phyloP scores from a whole-genome alignment of 106 monocot genomes.

The Vanilla planifolia region DNA sequence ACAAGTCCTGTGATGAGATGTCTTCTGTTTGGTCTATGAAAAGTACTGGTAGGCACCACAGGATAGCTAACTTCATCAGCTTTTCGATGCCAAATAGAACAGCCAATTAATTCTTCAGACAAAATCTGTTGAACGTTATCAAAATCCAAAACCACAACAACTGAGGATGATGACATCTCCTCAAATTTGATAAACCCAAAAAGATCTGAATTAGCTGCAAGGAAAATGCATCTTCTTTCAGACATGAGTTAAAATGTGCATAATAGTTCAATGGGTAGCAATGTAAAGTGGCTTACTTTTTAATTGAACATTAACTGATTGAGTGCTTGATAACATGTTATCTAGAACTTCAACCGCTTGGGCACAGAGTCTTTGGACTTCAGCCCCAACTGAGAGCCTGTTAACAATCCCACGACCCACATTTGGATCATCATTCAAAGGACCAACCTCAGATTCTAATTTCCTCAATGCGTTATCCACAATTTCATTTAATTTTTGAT shows the following conservation, averaged over 20 bases:
- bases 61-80: constrained; percentile 25
- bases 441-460: constrained; percentile 75
- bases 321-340: constrained; percentile 18
- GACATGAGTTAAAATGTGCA: neutral
- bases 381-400: constrained; percentile 70
- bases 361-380: constrained; percentile 82
- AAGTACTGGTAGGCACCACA: constrained; percentile 15
- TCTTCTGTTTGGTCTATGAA: constrained; percentile 21
- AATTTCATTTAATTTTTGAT: constrained; percentile 49
- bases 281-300: constrained; percentile 21
- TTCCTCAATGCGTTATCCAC: constrained; percentile 60
- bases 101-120: constrained; percentile 24
- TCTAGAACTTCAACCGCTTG: constrained; percentile 34
- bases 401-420: constrained; percentile 77
- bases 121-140: constrained; percentile 8
- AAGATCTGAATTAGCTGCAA: constrained; percentile 1
- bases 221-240: neutral
- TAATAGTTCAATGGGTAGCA: neutral
- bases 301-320: neutral
- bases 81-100: constrained; percentile 36
- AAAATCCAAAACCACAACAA: constrained; percentile 19
- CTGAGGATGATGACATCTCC: constrained; percentile 35
- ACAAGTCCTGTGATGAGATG: constrained; percentile 22
- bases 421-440: constrained; percentile 31
- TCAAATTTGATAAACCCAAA: constrained; percentile 34